Evolutionary conservation across 2,329 filamentous ascomycete species (phyloP).

Genomic region (Clarireedia monteithiana): DNA sequence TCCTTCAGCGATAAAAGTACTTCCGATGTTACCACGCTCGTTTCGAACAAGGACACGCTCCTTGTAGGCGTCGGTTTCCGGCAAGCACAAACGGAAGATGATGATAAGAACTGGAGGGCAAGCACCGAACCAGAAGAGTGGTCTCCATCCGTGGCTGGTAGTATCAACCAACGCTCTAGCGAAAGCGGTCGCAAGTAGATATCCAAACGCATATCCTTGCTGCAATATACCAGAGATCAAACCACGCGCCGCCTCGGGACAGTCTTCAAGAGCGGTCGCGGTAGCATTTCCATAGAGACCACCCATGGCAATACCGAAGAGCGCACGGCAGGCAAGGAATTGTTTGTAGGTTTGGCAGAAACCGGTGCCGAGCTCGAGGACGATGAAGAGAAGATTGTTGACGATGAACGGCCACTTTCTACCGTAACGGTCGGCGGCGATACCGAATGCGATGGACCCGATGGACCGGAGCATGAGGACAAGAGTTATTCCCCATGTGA

Average conservation of each 20-base stretch:
- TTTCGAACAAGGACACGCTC: slow-evolving; percentile 58
- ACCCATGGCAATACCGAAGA: slow-evolving; percentile 79
- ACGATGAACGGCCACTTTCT: slow-evolving; percentile 74
- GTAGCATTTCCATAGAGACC: slow-evolving; percentile 73
- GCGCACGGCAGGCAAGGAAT: slow-evolving; percentile 65
- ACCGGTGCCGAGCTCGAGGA: slow-evolving; percentile 66
- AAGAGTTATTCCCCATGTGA: slow-evolving; percentile 68
- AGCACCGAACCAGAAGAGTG: slow-evolving; percentile 84
- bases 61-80: slow-evolving; percentile 68
- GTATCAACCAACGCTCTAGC: slow-evolving; percentile 64
- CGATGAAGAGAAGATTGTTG: slow-evolving; percentile 66
- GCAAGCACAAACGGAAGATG: slow-evolving; percentile 65
- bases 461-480: slow-evolving; percentile 68
- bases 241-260: slow-evolving; percentile 47
- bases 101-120: slow-evolving; percentile 76
- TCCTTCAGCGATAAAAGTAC: slow-evolving; percentile 67
- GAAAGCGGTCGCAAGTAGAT: slow-evolving; percentile 67
- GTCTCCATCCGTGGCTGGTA: slow-evolving; percentile 72
- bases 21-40: slow-evolving; percentile 50
- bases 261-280: slow-evolving; percentile 66
- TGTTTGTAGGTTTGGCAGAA: slow-evolving; percentile 58
- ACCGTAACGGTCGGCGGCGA: slow-evolving; percentile 71
- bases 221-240: slow-evolving; percentile 78
- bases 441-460: slow-evolving; percentile 68
- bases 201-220: slow-evolving; percentile 74